A percentile compares a stretch with the other conserved stretches of the same genome.
These are phyloP conservation scores for Bjerkandera adusta DNA, from an alignment of 1,284 basidiomycete species.

Conservation along the genomic window DNA sequence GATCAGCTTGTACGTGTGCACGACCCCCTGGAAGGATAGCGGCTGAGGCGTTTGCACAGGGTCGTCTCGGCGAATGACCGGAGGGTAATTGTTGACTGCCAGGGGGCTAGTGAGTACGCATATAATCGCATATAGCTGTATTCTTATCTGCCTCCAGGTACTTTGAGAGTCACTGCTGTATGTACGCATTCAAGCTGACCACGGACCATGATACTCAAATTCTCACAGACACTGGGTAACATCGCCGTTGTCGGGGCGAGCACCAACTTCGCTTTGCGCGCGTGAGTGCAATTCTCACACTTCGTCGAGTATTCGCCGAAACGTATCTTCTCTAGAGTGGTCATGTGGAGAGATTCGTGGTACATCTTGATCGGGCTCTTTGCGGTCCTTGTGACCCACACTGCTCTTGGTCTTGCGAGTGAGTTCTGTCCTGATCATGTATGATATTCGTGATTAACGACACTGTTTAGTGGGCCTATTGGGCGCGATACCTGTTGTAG, in stretches of 20 bases:
- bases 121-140: too few relatives aligned
- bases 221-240: conserved; percentile 2
- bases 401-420: background rate
- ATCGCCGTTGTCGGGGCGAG: conserved; percentile 2
- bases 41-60: background rate
- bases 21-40: too few relatives aligned
- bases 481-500: too few relatives aligned
- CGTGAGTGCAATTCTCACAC: conserved; percentile 1
- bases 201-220: background rate
- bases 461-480: background rate
- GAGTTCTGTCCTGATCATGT: too few relatives aligned
- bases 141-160: background rate
- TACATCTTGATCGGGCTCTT: background rate
- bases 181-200: background rate
- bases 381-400: background rate
- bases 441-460: too few relatives aligned
- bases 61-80: background rate
- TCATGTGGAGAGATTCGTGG: conserved; percentile 1
- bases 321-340: background rate
- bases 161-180: too few relatives aligned
- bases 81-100: background rate
- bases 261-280: conserved; percentile 9
- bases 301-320: background rate
- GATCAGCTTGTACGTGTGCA: background rate
- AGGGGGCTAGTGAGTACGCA: background rate